Conservation (phyloP, 176 grass and related monocot species). For the Oryza meridionalis region DNA sequence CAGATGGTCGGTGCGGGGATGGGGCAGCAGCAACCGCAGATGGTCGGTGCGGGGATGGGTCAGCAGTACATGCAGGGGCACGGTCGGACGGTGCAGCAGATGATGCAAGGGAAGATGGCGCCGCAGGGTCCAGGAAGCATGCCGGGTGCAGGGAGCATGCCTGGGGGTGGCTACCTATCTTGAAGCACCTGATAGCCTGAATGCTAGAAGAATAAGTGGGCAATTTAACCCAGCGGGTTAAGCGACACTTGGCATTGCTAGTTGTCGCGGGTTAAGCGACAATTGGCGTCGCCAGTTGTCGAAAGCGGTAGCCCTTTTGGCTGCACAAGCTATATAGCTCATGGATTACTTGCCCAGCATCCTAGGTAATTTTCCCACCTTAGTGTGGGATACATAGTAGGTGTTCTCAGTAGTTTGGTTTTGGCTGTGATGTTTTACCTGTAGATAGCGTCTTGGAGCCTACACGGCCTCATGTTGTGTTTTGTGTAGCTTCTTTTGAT, state of each 20-base stretch:
- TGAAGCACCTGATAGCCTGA: neutral
- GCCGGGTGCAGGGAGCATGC: neutral
- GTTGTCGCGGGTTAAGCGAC: neutral
- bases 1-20: conserved; percentile 76
- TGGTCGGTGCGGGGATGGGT: conserved; percentile 66
- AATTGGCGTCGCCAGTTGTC: neutral
- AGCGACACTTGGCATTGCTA: neutral
- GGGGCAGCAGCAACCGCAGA: conserved; percentile 60
- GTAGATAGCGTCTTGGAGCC: neutral
- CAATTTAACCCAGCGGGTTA: neutral
- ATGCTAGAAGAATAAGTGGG: neutral
- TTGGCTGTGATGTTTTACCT: neutral
- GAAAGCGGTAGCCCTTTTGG: neutral
- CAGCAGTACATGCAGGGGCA: conserved; percentile 76
- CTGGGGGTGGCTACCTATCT: neutral
- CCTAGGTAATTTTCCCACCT: neutral
- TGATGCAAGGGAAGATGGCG: conserved; percentile 74
- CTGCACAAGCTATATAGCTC: neutral
- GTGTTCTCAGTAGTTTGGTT: neutral
- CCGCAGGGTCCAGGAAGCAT: conserved; percentile 44
- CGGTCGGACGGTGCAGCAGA: conserved; percentile 64
- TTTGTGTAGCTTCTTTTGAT: neutral
- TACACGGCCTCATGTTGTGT: neutral
- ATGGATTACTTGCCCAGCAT: neutral
- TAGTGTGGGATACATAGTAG: neutral